These are phyloP conservation scores for Phyllostachys edulis DNA, from an alignment of 176 grass and related monocot species.

Conservation along the genomic window DNA sequence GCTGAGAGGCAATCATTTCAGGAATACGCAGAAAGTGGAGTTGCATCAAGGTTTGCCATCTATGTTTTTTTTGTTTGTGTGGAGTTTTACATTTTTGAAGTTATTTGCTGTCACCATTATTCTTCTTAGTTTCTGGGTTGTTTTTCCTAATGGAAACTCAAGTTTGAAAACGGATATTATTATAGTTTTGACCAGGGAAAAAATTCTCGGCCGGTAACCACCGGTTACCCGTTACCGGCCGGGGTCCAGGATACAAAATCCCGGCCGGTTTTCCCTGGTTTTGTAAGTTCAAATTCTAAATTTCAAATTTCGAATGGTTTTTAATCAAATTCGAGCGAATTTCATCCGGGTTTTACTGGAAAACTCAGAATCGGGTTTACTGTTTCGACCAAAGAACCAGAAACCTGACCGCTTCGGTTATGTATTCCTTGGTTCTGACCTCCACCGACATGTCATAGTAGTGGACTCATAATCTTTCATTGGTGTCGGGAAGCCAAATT, in stretches of 20 bases:
- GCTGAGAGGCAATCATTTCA: conserved; percentile 71
- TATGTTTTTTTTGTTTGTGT: background rate
- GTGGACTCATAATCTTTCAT: background rate
- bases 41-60: conserved; percentile 69
- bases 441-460: background rate
- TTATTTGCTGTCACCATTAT: conserved; percentile 17
- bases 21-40: conserved; percentile 73
- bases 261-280: too few species aligned
- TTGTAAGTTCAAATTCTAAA: too few species aligned
- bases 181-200: conserved; percentile 14
- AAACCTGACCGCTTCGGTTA: too few species aligned
- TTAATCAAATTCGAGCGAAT: too few species aligned
- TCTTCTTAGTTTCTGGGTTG: background rate
- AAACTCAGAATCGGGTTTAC: too few species aligned
- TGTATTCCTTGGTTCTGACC: too few species aligned
- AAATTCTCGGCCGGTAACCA: too few species aligned
- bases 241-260: too few species aligned
- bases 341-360: too few species aligned
- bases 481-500: background rate
- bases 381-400: too few species aligned
- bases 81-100: conserved; percentile 17
- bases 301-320: too few species aligned
- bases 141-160: conserved; percentile 21
- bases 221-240: too few species aligned
- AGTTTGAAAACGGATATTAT: background rate